Conservation (phyloP, 1,139 yeast genomes). For the Candida tunisiensis region DNA sequence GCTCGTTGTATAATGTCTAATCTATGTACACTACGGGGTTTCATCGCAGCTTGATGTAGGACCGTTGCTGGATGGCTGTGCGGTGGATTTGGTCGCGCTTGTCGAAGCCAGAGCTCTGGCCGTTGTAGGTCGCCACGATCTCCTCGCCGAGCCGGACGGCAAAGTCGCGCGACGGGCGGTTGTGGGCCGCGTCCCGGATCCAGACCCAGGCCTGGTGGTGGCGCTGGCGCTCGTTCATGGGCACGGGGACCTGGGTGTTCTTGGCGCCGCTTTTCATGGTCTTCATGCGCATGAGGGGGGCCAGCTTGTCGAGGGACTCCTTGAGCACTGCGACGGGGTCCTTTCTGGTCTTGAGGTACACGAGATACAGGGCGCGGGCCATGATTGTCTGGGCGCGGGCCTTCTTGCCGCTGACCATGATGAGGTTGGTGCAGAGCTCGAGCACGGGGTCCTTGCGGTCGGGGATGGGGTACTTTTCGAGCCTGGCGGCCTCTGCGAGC, state of each 20-base stretch:
- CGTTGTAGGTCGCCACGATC: slow-evolving; percentile 57
- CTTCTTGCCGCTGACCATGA: slow-evolving; percentile 89
- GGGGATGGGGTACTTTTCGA: slow-evolving; percentile 43
- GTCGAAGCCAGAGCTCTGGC: slow-evolving; percentile 71
- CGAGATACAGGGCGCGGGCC: slow-evolving; percentile 64
- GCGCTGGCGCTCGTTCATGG: slow-evolving; percentile 70
- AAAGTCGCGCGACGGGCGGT: slow-evolving; percentile 65
- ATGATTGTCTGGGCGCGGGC: slow-evolving; percentile 61
- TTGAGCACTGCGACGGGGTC: slow-evolving; percentile 69
- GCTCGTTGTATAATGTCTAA: no score
- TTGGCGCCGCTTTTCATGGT: slow-evolving; percentile 80
- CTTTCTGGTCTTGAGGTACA: slow-evolving; percentile 49
- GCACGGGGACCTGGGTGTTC: slow-evolving; percentile 63
- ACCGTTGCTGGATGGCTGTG: slow-evolving; percentile 41
- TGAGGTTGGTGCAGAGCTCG: slow-evolving; percentile 63
- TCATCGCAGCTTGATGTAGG: slow-evolving; percentile 17
- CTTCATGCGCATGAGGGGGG: slow-evolving; percentile 70
- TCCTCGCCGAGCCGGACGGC: slow-evolving; percentile 88
- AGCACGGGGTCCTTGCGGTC: slow-evolving; percentile 49
- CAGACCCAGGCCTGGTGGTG: slow-evolving; percentile 74
- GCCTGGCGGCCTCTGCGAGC: slow-evolving; percentile 31
- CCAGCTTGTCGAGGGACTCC: slow-evolving; percentile 62
- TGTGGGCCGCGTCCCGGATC: slow-evolving; percentile 74
- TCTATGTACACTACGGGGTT: no score
- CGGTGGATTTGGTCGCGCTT: slow-evolving; percentile 74